Percentiles rank a stretch among this genome's conserved stretches.
Conservation (phyloP, 192 early-diverging fungal species). For the Coemansia sp. region DNA sequence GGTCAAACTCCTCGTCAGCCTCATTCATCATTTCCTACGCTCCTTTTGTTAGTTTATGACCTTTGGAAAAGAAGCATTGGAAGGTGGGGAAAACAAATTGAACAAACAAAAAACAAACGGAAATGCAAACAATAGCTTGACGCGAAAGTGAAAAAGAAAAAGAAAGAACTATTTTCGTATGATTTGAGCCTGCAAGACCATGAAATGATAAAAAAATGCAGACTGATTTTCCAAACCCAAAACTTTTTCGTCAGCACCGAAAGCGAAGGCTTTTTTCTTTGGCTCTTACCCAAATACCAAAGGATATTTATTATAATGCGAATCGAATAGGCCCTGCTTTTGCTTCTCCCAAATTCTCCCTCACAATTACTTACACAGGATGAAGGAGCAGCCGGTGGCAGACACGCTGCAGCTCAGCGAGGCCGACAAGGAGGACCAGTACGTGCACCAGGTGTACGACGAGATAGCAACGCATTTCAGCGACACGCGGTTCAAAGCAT, state of each 20-base stretch:
- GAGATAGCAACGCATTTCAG: constrained; percentile 92
- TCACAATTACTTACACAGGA: not conserved
- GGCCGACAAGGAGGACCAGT: constrained; percentile 66
- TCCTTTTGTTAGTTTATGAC: constrained; percentile 1
- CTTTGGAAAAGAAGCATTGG: not conserved
- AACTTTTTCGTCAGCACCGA: too few species aligned
- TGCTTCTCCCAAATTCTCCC: too few species aligned
- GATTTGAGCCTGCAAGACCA: not conserved
- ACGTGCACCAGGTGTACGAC: constrained; percentile 93
- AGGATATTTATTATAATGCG: too few species aligned
- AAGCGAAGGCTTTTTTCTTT: too few species aligned
- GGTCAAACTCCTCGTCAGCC: constrained; percentile 44
- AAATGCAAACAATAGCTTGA: not conserved
- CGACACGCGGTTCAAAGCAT: constrained; percentile 96
- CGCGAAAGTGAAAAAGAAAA: not conserved
- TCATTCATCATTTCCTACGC: constrained; percentile 20
- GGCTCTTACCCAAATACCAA: too few species aligned
- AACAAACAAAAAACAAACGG: not conserved
- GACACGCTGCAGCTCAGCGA: constrained; percentile 34
- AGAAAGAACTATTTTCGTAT: not conserved
- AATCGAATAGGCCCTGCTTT: not conserved
- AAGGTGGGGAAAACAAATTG: not conserved
- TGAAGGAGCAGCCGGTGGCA: constrained; percentile 32
- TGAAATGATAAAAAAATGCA: not conserved
- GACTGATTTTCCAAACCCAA: too few species aligned